Evolutionary conservation across 345 rosid genomes (phyloP).

Genomic region (Gynandropsis gynandra): DNA sequence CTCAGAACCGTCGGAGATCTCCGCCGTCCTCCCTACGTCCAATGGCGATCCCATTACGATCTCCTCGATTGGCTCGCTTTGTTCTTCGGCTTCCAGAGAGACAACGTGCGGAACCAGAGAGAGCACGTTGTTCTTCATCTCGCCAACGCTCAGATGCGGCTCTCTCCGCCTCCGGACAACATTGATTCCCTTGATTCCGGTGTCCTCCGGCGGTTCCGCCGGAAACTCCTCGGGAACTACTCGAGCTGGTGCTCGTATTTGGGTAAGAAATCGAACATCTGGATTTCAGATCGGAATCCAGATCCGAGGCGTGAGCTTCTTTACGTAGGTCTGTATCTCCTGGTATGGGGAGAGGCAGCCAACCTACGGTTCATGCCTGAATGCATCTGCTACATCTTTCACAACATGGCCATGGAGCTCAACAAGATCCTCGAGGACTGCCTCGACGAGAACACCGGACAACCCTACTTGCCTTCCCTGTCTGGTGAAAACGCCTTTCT

Average conservation of each 20-base stretch:
- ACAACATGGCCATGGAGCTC: conserved; percentile 84
- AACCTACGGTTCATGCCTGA: conserved; percentile 88
- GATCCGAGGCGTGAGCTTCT: conserved; percentile 73
- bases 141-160: conserved; percentile 97
- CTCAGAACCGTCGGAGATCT: conserved; percentile 76
- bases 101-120: conserved; percentile 82
- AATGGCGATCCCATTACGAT: conserved; percentile 78
- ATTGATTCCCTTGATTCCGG: conserved; percentile 66
- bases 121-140: conserved; percentile 91
- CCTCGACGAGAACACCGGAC: conserved; percentile 49
- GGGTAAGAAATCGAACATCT: conserved; percentile 69
- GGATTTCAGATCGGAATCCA: conserved; percentile 74
- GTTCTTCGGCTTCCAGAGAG: conserved; percentile 79
- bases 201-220: conserved; percentile 67
- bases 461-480: conserved; percentile 41
- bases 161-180: conserved; percentile 81
- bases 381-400: conserved; percentile 77
- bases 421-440: conserved; percentile 81
- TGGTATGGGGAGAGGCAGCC: conserved; percentile 90
- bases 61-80: conserved; percentile 81
- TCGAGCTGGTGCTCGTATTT: conserved; percentile 82
- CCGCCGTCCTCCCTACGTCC: conserved; percentile 59
- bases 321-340: conserved; percentile 60
- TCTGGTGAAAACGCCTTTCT: conserved; percentile 56
- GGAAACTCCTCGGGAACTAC: conserved; percentile 66